Evolutionary conservation across 108 stramenopile genomes (phyloP).

Genomic region (Skeletonema menzelii): DNA sequence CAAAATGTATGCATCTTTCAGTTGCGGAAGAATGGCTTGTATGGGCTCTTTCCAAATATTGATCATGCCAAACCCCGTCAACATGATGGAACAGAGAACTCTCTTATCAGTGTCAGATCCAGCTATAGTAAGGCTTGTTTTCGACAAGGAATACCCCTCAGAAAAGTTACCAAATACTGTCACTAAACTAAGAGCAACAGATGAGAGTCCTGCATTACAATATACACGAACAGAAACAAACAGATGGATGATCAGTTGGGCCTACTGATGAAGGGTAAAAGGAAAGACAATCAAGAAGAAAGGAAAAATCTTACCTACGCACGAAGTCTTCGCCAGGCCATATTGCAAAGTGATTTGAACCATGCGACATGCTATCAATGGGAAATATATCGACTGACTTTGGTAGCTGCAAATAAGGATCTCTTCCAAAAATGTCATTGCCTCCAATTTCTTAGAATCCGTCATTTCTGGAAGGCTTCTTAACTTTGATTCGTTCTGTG

Average conservation of each 20-base stretch:
- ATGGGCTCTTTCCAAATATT: conserved; percentile 15
- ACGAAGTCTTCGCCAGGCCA: background rate
- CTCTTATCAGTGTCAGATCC: background rate
- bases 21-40: background rate
- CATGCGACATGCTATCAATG: background rate
- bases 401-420: background rate
- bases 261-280: background rate
- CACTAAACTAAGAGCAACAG: background rate
- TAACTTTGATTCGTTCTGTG: background rate
- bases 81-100: background rate
- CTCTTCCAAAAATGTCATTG: background rate
- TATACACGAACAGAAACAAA: background rate
- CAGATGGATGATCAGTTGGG: background rate
- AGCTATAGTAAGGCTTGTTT: background rate
- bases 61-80: background rate
- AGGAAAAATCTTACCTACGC: background rate
- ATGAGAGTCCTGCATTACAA: background rate
- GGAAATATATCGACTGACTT: background rate
- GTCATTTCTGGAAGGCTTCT: background rate
- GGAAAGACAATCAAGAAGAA: background rate
- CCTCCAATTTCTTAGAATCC: background rate
- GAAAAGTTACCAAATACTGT: background rate
- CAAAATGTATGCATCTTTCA: conserved; percentile 4
- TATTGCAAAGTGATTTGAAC: background rate
- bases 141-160: background rate